Evolutionary conservation across 371 early-diverging fungal species (phyloP), one percentile per base, ranked within the genome.

Genomic region (Haplosporangium sp.): DNA sequence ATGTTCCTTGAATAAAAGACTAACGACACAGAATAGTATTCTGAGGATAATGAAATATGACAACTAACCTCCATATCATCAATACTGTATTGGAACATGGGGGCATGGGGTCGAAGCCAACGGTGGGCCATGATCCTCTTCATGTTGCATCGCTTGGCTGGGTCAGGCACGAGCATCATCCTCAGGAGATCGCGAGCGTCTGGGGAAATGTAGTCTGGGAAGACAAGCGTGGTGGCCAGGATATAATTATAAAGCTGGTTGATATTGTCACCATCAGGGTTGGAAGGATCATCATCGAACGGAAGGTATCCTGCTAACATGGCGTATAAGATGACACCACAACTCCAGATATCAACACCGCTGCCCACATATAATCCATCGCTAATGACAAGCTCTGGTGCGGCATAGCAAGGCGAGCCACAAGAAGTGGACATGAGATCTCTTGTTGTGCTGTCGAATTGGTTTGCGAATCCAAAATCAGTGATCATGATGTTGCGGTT

Each of bases 391-490:
- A 99, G 85, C 81, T 99, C 99, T 6, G 99, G 99, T 4, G 99
- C 96, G 4, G 99, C 98, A 83, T 98, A 99, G 84, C 98, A 97
- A 2, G 99, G 99, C 41, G 95, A 95, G 5, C 99, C 99, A 71
- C 99, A 99, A 13, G 93, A 93, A 0, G 98, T 96, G 6, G 90
- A 85, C 89, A 97, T 90, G 47, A 97, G 83, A 67, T 93, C 92
- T 62, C 88, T 89, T 23, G 83, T 73, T 16, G 84, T 74, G 41
- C 86, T 87, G 52, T 89, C 83, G 64, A 95, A 96, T 74, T 95
- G 90, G 83, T 99, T 99, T 20, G 98, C 97, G 77, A 99, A 97
- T 5, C 99, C 99, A 89, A 99, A 99, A 81, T 99, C 99, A 9
- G 96, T 98, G 66, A 99, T 94, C 65, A 96, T 92, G 40, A 99